These are phyloP conservation scores for Imleria badia DNA, from an alignment of 768 basidiomycete species.

Conservation along the genomic window DNA sequence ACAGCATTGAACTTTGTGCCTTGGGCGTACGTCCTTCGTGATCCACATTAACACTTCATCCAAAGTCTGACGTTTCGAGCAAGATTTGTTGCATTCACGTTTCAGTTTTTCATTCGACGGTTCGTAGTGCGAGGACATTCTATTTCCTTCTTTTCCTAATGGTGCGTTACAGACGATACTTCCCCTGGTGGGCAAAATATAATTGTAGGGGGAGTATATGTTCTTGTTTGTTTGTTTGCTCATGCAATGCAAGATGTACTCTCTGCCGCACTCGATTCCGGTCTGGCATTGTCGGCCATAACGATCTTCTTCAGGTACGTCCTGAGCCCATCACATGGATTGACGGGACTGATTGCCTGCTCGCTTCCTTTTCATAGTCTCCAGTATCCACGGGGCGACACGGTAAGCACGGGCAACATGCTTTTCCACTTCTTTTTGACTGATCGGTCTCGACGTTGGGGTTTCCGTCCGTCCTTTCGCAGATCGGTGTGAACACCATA, in stretches of 20 bases:
- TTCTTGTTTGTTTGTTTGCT: background rate
- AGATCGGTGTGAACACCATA: conserved; percentile 23
- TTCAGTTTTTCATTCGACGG: conserved; percentile 70
- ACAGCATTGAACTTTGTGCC: conserved; percentile 84
- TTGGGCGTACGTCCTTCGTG: conserved; percentile 48
- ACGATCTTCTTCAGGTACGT: conserved; percentile 68
- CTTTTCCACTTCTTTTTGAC: background rate
- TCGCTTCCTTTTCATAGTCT: conserved; percentile 12
- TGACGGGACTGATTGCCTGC: background rate
- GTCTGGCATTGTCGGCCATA: conserved; percentile 66
- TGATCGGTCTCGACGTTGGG: too few relatives aligned
- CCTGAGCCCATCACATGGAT: background rate
- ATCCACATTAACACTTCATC: background rate
- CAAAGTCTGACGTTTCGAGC: background rate
- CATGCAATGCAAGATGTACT: conserved; percentile 51
- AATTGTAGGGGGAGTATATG: conserved; percentile 50
- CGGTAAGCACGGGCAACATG: conserved; percentile 11
- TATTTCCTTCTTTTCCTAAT: background rate
- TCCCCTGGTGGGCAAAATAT: conserved; percentile 76
- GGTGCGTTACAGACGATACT: conserved; percentile 41
- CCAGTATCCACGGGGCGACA: conserved; percentile 26
- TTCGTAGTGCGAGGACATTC: background rate
- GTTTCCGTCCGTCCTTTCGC: background rate
- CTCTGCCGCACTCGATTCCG: conserved; percentile 74
- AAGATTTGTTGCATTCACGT: conserved; percentile 68